Evolutionary conservation across 352 stramenopile species (phyloP).

Genomic region (Globisporangium viniferum): DNA sequence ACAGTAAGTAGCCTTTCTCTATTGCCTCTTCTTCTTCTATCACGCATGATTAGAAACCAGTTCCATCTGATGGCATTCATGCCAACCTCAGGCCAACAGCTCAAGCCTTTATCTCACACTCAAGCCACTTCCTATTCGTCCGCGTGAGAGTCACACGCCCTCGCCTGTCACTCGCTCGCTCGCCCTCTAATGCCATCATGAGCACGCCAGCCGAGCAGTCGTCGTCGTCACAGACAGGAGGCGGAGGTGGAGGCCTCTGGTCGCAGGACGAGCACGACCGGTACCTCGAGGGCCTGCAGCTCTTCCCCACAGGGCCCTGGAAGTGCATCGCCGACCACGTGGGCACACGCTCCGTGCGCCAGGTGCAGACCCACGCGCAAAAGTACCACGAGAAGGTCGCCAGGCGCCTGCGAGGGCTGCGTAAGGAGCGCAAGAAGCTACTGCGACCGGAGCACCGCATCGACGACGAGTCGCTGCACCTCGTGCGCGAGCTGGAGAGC

Average conservation of each 20-base stretch:
- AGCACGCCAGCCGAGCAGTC: background rate
- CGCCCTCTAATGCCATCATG: slow-evolving; percentile 4
- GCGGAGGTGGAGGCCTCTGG: slow-evolving; percentile 21
- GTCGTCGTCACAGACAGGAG: slow-evolving; percentile 1
- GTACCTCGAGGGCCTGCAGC: slow-evolving; percentile 22
- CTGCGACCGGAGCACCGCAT: slow-evolving; percentile 51
- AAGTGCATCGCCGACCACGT: slow-evolving; percentile 23
- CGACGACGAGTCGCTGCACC: slow-evolving; percentile 31
- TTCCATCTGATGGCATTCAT: background rate
- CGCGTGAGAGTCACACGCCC: background rate
- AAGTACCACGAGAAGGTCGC: slow-evolving; percentile 77
- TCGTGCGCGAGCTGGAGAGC: slow-evolving; percentile 16
- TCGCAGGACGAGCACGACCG: slow-evolving; percentile 32
- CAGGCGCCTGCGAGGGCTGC: slow-evolving; percentile 48
- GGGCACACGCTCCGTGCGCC: slow-evolving; percentile 37
- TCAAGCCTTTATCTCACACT: background rate
- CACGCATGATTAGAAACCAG: background rate
- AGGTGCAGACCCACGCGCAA: slow-evolving; percentile 58
- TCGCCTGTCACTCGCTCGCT: no score
- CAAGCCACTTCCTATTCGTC: background rate
- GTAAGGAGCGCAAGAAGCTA: slow-evolving; percentile 57
- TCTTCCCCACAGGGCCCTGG: slow-evolving; percentile 28
- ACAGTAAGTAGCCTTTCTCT: background rate
- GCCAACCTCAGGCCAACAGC: background rate
- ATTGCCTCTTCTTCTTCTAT: background rate